Evolutionary conservation across 1,284 basidiomycete genomes (phyloP), one percentile per base, ranked within the genome.

Genomic region (Xerocomus amazonicus): DNA sequence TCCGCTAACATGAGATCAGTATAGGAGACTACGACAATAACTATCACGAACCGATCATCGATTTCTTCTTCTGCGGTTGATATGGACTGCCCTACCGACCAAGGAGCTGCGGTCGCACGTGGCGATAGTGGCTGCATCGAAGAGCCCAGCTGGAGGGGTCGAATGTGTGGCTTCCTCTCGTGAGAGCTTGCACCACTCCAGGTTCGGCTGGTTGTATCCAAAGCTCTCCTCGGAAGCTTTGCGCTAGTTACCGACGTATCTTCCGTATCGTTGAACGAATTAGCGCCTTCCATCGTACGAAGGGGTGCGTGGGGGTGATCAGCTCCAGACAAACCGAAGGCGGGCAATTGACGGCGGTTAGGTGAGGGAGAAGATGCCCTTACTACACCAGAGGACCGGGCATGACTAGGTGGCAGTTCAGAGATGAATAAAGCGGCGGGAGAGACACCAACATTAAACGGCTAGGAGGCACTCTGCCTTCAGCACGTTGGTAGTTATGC

Each of bases 311-410:
- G 50, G 40, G 0, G 43, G 10, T 38, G 6, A 13, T 27, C 34
- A 13, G 37, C 31, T 26, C 47, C 48, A 37, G 49, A 43, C 27
- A 10, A 9, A 31, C 41, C 9, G 3, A 6, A 10, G 3, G 13
- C 16, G 32, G 45, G 33, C 16, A 33, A 45, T 9, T 37, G 58
- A 29, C 19, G 50, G 41, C 41, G 38, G 13, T 38, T 39, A 8
- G 36, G 28, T 23, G 63, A 39, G 2, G 58, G 53, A 32, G 60
- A 65, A 23, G 58, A 51, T 14, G 46, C 29, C 9, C 38, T 52
- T 23, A 46, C 9, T n/a, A 44, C 6, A 17, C 36, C 29, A 5
- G 45, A 17, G 8, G 43, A 23, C 29, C 43, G 53, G 2, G 37
- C 27, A n/a, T 41, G 42, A 16, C 55, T 66, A 48, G 14, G 19